Conservation (phyloP, 2,329 filamentous ascomycete genomes). For the Setomelanomma holmii region DNA sequence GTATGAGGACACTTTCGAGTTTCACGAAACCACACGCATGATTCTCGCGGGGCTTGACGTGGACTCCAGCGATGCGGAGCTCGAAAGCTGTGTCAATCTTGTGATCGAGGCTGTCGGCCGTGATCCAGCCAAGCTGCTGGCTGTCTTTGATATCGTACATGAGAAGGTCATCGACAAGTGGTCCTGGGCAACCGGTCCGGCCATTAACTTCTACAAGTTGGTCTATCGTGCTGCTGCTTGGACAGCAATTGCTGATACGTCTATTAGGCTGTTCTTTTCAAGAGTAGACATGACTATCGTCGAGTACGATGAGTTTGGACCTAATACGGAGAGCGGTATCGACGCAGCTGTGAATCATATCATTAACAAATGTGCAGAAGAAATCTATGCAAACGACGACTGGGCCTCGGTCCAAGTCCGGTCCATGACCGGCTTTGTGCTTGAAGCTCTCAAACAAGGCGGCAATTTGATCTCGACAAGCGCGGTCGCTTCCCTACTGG, state of each 20-base stretch:
- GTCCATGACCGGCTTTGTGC: neutral
- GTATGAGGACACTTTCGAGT: neutral
- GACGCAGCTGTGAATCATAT: neutral
- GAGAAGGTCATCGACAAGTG: neutral
- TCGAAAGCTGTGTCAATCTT: neutral
- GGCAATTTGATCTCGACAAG: neutral
- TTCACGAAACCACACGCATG: neutral
- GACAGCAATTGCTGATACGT: neutral
- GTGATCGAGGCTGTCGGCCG: neutral
- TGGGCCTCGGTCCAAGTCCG: neutral
- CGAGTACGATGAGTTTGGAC: neutral
- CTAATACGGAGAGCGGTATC: neutral
- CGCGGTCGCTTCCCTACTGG: neutral
- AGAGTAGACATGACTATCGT: neutral
- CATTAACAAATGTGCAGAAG: neutral
- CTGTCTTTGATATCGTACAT: neutral
- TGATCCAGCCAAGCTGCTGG: neutral
- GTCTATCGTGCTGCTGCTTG: neutral
- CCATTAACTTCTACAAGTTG: neutral
- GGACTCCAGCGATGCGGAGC: neutral
- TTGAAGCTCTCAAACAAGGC: neutral
- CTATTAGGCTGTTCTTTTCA: neutral
- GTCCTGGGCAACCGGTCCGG: neutral
- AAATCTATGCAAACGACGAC: neutral
- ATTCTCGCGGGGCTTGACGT: neutral